Evolutionary conservation across 768 basidiomycete genomes (phyloP), one percentile per base, ranked within the genome.

Genomic region (Cytidiella melzeri): DNA sequence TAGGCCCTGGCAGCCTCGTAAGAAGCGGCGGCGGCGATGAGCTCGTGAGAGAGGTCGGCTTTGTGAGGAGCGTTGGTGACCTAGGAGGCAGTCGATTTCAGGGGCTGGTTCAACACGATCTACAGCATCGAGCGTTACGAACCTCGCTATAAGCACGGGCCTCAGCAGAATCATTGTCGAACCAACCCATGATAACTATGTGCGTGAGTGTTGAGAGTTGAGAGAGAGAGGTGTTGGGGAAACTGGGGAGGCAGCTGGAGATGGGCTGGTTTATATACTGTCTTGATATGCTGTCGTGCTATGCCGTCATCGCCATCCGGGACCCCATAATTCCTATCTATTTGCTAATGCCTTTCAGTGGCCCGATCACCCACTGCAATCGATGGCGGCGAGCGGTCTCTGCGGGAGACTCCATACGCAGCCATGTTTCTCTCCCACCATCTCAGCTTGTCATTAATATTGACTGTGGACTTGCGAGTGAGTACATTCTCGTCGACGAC

Each of bases 1-100:
- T 77, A 87, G 1, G 78, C 74, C 61, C 83, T 85, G 41, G 73
- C 74, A 49, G 84, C 84, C 73, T 80, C 81, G 64, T 73, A 87
- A 24, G 80, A 64, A 5, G 83, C 84, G 40, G 85, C 85, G 37
- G 67, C 83, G 41, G 81, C 80, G 53, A 87, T 73, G 38, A 86
- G 61, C 65, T 87, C 79, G 62, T 87, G 84, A 7, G 80, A 76
- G 46, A 84, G 64, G 48, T 65, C 48, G 1, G 83, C 77, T 67
- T 82, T 67, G 69, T 84, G 83, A 9, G 71, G 73, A 12, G 71
- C 70, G 43, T 72, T 73, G 15, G 47, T 28, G 41, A 75, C 73
- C 80, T 83, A 52, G 12, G 10, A 39, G 38, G 36, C 30, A 18
- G 39, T n/a, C 27, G 24, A 47, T 58, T 34, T 54, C 40, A 12